Evolutionary conservation across 1,284 basidiomycete genomes (phyloP).

Genomic region (Hypsizygus ulmarius): DNA sequence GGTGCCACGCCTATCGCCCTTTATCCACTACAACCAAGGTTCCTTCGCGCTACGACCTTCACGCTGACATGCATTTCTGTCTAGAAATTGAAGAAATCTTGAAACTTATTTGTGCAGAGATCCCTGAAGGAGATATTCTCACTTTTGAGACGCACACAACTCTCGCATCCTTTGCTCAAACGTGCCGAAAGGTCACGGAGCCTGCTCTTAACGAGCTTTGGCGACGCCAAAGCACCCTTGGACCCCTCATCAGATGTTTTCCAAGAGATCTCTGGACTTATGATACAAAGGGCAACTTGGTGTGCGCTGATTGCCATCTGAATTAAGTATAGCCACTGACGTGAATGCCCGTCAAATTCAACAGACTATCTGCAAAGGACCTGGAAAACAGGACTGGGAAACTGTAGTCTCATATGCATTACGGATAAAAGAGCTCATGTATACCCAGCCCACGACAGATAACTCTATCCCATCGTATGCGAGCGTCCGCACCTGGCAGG

Average conservation of each 20-base stretch:
- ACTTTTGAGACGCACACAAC: neutral
- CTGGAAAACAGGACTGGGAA: neutral
- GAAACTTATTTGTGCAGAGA: neutral
- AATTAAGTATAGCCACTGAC: neutral
- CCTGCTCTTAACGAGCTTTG: neutral
- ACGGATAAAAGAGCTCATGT: neutral
- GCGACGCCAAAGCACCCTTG: neutral
- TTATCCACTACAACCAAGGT: neutral
- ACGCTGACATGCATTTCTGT: neutral
- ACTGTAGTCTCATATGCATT: neutral
- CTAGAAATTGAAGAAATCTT: neutral
- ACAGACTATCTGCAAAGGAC: no score
- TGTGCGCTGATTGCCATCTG: neutral
- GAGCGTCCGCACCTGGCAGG: neutral
- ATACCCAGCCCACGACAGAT: neutral
- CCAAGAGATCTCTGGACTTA: neutral
- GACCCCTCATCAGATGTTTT: slow-evolving; percentile 1
- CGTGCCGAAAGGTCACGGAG: slow-evolving; percentile 1
- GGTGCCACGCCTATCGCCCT: neutral
- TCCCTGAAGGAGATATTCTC: neutral
- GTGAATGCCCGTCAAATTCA: neutral
- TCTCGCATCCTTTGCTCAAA: neutral
- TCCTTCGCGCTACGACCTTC: neutral
- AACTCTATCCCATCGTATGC: neutral
- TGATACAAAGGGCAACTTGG: neutral